phyloP scores from a whole-genome alignment of 306 rosid genomes.

The Carpinus viminea region DNA sequence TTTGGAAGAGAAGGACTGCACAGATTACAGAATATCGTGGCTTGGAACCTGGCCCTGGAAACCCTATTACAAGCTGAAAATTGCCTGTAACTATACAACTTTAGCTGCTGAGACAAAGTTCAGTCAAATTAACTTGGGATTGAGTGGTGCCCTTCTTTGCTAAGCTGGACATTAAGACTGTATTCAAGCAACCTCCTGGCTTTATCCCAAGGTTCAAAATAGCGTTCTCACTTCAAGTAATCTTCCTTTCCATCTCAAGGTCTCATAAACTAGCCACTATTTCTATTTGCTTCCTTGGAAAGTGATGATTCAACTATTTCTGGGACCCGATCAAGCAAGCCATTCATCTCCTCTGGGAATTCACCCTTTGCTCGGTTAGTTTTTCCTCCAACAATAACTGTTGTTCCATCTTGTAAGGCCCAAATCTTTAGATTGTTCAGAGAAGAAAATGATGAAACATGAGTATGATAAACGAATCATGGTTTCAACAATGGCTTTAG shows the following conservation, averaged over 20 bases:
- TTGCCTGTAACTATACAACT: neutral
- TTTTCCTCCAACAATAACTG: constrained; percentile 79
- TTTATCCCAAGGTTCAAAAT: constrained; percentile 7
- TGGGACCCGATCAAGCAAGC: constrained; percentile 77
- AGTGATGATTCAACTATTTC: constrained; percentile 66
- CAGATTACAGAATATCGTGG: neutral
- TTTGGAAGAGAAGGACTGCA: neutral
- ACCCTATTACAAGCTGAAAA: neutral
- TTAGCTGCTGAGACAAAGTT: neutral
- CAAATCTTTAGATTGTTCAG: constrained; percentile 65
- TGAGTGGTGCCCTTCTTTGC: neutral
- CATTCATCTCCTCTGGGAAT: constrained; percentile 80
- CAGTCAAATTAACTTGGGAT: neutral
- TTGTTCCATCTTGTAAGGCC: constrained; percentile 93
- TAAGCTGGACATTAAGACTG: neutral
- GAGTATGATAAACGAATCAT: neutral
- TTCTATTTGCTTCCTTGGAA: constrained; percentile 36
- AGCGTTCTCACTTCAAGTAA: neutral
- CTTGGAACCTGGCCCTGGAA: neutral
- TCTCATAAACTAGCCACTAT: constrained; percentile 45
- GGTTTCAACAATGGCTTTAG: constrained; percentile 7
- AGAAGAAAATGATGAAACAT: constrained; percentile 18
- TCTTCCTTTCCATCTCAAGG: constrained; percentile 19
- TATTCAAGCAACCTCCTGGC: neutral
- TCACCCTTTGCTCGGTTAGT: constrained; percentile 84